Conservation (phyloP, 768 basidiomycete species). For the Leccinum barrowsii region DNA sequence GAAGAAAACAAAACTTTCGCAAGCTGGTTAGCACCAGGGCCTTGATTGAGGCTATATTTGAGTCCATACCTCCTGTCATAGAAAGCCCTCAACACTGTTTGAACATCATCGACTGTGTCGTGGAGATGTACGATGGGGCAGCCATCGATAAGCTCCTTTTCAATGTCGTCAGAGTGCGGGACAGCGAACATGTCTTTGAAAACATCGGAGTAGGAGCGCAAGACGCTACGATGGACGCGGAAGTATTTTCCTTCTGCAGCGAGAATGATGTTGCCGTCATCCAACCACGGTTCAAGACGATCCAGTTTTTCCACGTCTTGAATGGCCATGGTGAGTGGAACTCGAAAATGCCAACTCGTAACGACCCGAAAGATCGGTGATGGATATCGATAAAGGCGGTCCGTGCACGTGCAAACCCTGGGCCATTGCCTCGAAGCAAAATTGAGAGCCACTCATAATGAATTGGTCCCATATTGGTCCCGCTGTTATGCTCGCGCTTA, state of each 20-base stretch:
- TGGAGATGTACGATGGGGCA: slow-evolving; percentile 21
- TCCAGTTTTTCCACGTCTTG: neutral
- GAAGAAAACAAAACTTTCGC: slow-evolving; percentile 6
- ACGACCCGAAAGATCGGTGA: neutral
- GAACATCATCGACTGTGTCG: slow-evolving; percentile 13
- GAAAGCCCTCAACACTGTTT: slow-evolving; percentile 16
- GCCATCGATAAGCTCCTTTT: slow-evolving; percentile 11
- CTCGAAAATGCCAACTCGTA: neutral
- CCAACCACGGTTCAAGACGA: slow-evolving; percentile 21
- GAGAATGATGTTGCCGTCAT: slow-evolving; percentile 33
- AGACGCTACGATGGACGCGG: slow-evolving; percentile 30
- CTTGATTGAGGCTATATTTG: neutral
- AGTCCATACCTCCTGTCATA: slow-evolving; percentile 15
- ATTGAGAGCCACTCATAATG: neutral
- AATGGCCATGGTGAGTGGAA: neutral
- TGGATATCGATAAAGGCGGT: neutral
- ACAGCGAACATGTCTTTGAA: slow-evolving; percentile 30
- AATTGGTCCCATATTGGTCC: neutral
- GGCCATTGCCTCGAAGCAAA: neutral
- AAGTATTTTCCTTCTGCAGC: slow-evolving; percentile 24
- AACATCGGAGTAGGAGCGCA: slow-evolving; percentile 27
- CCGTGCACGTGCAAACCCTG: neutral
- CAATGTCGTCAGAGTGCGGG: slow-evolving; percentile 1
- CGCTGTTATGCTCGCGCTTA: too few species aligned
- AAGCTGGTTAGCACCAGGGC: neutral